A percentile compares a stretch with the other conserved stretches of the same genome.
phyloP scores from a whole-genome alignment of 345 rosid genomes.

The Punica granatum region DNA sequence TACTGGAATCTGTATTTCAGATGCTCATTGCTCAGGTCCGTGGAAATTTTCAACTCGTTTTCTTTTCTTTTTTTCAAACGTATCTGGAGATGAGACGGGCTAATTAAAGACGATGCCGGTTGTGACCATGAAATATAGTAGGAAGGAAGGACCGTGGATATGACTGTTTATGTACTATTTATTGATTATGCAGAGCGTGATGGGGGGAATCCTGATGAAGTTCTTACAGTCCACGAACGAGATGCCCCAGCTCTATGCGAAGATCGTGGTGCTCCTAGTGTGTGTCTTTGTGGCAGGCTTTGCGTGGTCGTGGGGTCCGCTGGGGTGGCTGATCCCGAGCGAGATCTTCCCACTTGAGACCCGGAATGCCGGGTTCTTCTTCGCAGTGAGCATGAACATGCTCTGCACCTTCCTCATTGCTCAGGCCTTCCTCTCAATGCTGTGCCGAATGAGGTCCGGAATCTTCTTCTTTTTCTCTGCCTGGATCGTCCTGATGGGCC shows the following conservation, averaged over 20 bases:
- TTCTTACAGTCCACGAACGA: conserved; percentile 29
- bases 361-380: conserved; percentile 53
- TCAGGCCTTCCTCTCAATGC: conserved; percentile 75
- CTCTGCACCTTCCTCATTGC: conserved; percentile 76
- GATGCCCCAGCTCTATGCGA: conserved; percentile 28
- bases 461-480: conserved; percentile 66
- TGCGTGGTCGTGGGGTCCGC: conserved; percentile 88
- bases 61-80: neutral
- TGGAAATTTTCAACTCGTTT: neutral
- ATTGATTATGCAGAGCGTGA: conserved; percentile 19
- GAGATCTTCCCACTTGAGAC: conserved; percentile 74
- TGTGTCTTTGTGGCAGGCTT: conserved; percentile 52
- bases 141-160: too few relatives aligned
- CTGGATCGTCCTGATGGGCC: conserved; percentile 61
- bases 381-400: conserved; percentile 71
- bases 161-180: neutral
- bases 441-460: conserved; percentile 45
- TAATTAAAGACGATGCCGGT: too few relatives aligned
- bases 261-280: conserved; percentile 39
- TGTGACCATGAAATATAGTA: too few relatives aligned
- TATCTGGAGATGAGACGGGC: neutral
- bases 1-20: conserved; percentile 38
- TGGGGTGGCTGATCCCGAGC: conserved; percentile 81
- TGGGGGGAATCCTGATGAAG: conserved; percentile 36
- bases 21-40: conserved; percentile 34